Evolutionary conservation across 768 basidiomycete genomes (phyloP).

Genomic region (Pisolithus marmoratus): DNA sequence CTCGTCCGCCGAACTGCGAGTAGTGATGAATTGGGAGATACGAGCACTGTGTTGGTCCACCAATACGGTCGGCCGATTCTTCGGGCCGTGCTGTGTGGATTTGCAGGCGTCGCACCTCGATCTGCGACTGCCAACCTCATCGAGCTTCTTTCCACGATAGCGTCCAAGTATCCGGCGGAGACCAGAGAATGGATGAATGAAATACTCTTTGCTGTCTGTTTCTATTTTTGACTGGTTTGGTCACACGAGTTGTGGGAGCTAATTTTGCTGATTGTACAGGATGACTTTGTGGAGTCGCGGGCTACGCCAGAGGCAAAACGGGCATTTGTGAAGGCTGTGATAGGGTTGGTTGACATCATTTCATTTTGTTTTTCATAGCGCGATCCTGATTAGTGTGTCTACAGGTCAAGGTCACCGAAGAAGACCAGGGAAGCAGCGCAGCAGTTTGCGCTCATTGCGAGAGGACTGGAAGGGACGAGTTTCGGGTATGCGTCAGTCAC

Average conservation of each 20-base stretch:
- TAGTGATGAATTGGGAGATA: constrained; percentile 53
- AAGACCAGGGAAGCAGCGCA: constrained; percentile 78
- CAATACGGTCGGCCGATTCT: constrained; percentile 63
- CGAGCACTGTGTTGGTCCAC: constrained; percentile 46
- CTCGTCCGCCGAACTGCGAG: constrained; percentile 61
- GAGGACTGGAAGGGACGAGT: constrained; percentile 78
- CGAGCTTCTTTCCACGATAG: constrained; percentile 68
- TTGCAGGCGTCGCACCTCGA: constrained; percentile 80
- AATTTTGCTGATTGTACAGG: constrained; percentile 33
- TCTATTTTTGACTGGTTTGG: neutral
- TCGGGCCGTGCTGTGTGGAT: constrained; percentile 68
- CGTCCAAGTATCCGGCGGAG: constrained; percentile 49
- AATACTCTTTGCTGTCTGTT: constrained; percentile 58
- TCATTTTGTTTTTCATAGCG: neutral
- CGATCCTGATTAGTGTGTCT: neutral
- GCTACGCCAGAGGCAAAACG: constrained; percentile 74
- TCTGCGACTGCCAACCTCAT: constrained; percentile 80
- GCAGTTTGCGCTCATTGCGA: constrained; percentile 79
- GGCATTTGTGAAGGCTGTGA: constrained; percentile 66
- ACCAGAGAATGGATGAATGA: constrained; percentile 68
- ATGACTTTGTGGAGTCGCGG: constrained; percentile 67
- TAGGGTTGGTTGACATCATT: constrained; percentile 42
- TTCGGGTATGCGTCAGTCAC: constrained; percentile 77
- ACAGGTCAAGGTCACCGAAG: constrained; percentile 65
- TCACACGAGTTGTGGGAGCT: constrained; percentile 1